Evolutionary conservation across 441 rosid species (phyloP).

Genomic region (Populus trichocarpa): DNA sequence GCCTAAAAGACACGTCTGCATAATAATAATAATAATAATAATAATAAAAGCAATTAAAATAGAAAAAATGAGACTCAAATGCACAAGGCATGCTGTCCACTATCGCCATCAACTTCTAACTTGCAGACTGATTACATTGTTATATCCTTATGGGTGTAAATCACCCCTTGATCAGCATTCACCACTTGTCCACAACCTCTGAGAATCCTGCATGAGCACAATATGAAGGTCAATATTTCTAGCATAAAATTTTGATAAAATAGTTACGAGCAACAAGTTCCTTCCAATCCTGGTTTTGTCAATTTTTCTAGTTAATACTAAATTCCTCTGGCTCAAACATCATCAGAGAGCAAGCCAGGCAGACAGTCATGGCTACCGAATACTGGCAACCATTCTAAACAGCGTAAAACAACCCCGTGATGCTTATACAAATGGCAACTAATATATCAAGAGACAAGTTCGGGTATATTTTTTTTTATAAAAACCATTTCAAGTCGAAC

Average conservation of each 20-base stretch:
- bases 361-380: neutral
- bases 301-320: neutral
- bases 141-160: slow-evolving; percentile 58
- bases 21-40: no score
- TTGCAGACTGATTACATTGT: neutral
- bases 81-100: neutral
- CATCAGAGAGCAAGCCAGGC: neutral
- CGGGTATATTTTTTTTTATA: neutral
- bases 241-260: neutral
- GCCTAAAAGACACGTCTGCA: neutral
- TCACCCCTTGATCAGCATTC: slow-evolving; percentile 72
- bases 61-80: no score
- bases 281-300: neutral
- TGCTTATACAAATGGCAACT: neutral
- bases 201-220: slow-evolving; percentile 57
- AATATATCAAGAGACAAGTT: neutral
- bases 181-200: slow-evolving; percentile 87
- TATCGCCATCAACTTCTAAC: neutral
- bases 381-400: neutral
- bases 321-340: neutral
- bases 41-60: no score
- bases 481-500: neutral
- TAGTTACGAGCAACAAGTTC: neutral
- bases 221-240: neutral
- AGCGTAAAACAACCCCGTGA: neutral